Evolutionary conservation across 2,329 filamentous ascomycete genomes (phyloP), one percentile per base, ranked within the genome.

Genomic region (Aspergillus melleus): DNA sequence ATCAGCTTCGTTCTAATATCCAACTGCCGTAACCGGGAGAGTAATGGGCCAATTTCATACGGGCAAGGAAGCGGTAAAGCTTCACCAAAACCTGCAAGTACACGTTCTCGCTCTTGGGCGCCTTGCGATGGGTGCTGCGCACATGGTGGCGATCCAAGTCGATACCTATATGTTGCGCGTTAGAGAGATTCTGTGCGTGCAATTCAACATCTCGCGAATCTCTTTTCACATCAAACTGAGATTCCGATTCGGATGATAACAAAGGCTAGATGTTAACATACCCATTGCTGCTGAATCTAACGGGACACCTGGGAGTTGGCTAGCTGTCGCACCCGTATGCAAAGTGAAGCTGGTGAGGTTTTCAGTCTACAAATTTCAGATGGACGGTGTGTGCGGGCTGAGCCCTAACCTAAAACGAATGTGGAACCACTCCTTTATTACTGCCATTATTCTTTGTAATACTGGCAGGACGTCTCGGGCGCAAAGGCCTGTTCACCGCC

Each of bases 71-170:
- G 86, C 91, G 90, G 87, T 96, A 96, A 58, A 96, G 90, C 90
- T 97, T 97, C 82, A 97, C 93, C 80, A 98, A 86, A 79, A 97
- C 88, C 87, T 94, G 94, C 74, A 96, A 86, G 84, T 97, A 96
- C 77, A 94, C 91, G 87, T 97, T 96, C 85, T 96, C 91, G 85
- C 90, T 96, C 90, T 97, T 97, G 77, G 93, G 91, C 72, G 91
- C 92, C 87, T 90, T 92, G 82, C 92, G 91, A 86, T 96, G 92
- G 78, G 78, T 83, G 81, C 77, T 80, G 79, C 83, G 81, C 78
- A 86, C 84, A 81, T 87, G 84, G 80, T 87, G 84, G 77, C 80
- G 80, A 79, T 86, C 83, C 74, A 84, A 77, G 77, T 83, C 81
- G 78, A 83, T 83, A 81, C 80, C 80, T 82, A 65, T 53, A 54